Evolutionary conservation across 371 early-diverging fungal species (phyloP).

Genomic region (Blakeslea trispora): DNA sequence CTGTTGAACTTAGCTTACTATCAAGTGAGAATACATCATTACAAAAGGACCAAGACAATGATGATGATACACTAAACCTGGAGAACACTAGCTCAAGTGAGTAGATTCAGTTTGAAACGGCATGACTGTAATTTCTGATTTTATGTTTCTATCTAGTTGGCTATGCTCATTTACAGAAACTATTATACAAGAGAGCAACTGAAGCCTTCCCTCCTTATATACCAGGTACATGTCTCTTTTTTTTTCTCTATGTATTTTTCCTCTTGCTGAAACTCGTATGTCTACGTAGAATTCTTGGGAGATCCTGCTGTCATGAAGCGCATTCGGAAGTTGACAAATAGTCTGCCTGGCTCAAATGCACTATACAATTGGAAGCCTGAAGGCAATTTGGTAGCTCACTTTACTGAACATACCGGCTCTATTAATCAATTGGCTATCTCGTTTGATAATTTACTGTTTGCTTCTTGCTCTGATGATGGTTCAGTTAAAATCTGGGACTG

Average conservation of each 20-base stretch:
- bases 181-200: constrained; percentile 44
- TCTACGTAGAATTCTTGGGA: constrained; percentile 54
- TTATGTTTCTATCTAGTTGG: constrained; percentile 25
- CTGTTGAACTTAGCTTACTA: constrained; percentile 12
- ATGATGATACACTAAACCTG: not conserved
- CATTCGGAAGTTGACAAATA: constrained; percentile 32
- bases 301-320: constrained; percentile 42
- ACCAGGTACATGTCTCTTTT: constrained; percentile 46
- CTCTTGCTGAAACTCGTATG: too few species aligned
- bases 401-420: constrained; percentile 82
- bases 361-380: constrained; percentile 51
- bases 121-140: not conserved
- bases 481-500: constrained; percentile 90
- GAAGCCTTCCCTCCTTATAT: constrained; percentile 54
- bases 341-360: constrained; percentile 29
- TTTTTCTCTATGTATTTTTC: too few species aligned
- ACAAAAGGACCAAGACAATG: constrained; percentile 1
- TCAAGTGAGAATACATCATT: constrained; percentile 2
- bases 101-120: not conserved
- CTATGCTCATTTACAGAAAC: constrained; percentile 46
- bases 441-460: constrained; percentile 83
- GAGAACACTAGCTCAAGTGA: constrained; percentile 20
- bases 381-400: constrained; percentile 73
- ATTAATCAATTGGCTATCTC: constrained; percentile 76
- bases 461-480: constrained; percentile 84